Evolutionary conservation across 164 flowering plant genomes (phyloP).

Genomic region (Vitis vinifera): ASM3070453v1 NC_081808.1:23555001-23555500

Average conservation of each 20-base stretch:
- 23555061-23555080: constrained; percentile 44
- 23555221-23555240: constrained; percentile 9
- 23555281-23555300: constrained; percentile 49
- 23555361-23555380: constrained; percentile 67
- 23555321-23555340: constrained; percentile 74
- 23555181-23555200: background rate
- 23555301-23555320: constrained; percentile 47
- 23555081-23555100: constrained; percentile 55
- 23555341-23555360: constrained; percentile 70
- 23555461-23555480: background rate
- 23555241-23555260: constrained; percentile 39
- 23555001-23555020: constrained; percentile 79
- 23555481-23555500: background rate
- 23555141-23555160: constrained; percentile 27
- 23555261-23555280: constrained; percentile 51
- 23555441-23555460: background rate
- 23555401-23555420: constrained; percentile 65
- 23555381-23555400: constrained; percentile 75
- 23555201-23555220: background rate
- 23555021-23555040: constrained; percentile 45
- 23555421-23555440: constrained; percentile 57
- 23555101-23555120: constrained; percentile 30
- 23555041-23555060: constrained; percentile 28
- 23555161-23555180: constrained; percentile 59
- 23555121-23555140: constrained; percentile 33